Conservation (phyloP, 1,284 basidiomycete species). For the Agaricales sp. region DNA sequence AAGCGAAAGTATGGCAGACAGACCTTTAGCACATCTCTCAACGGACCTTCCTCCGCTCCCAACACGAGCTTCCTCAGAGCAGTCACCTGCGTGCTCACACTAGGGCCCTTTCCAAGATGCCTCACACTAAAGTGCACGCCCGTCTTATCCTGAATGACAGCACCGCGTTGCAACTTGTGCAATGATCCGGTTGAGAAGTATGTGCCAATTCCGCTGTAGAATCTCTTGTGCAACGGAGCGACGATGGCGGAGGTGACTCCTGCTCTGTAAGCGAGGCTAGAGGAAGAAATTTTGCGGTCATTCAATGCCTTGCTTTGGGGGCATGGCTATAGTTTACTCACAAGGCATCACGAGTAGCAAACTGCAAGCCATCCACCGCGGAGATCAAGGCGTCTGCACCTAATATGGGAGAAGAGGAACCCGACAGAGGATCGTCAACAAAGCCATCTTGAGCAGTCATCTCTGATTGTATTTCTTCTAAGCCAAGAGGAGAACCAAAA, state of each 20-base stretch:
- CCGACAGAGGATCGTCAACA: constrained; percentile 39
- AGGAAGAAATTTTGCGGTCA: not conserved
- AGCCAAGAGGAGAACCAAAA: constrained; percentile 48
- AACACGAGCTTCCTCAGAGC: constrained; percentile 45
- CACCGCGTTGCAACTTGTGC: constrained; percentile 54
- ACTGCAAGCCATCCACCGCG: constrained; percentile 68
- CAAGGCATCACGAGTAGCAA: constrained; percentile 61
- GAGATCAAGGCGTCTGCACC: constrained; percentile 45
- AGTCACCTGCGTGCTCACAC: constrained; percentile 62
- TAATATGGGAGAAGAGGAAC: constrained; percentile 29
- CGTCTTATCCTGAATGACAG: constrained; percentile 58
- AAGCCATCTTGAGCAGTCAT: constrained; percentile 58
- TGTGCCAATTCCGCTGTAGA: constrained; percentile 59
- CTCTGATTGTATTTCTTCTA: constrained; percentile 55
- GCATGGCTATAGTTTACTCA: no score
- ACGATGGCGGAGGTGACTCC: constrained; percentile 61
- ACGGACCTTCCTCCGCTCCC: constrained; percentile 28
- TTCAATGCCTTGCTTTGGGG: no score
- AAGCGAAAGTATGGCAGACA: constrained; percentile 5
- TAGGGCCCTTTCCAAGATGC: constrained; percentile 26
- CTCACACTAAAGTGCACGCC: constrained; percentile 66
- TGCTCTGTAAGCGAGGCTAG: constrained; percentile 50
- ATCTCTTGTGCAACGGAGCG: constrained; percentile 41
- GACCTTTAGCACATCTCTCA: constrained; percentile 36
- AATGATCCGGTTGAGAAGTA: constrained; percentile 54